Conservation (phyloP, 192 early-diverging fungal genomes). For the Thamnidium elegans region DNA sequence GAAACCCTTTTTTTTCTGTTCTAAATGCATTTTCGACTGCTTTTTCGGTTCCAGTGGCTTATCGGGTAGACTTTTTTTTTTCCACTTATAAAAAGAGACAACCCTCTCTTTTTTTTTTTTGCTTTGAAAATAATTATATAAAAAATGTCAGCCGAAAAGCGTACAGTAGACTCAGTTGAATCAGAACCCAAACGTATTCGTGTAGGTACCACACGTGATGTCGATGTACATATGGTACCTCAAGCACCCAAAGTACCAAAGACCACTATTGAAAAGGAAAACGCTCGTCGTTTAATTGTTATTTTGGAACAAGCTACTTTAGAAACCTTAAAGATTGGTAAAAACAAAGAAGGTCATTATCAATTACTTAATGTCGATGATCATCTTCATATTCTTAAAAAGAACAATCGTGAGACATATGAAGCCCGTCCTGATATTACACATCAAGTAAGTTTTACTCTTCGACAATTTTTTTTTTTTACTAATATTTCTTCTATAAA, state of each 20-base stretch:
- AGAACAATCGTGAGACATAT: constrained; percentile 72
- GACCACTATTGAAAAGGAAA: constrained; percentile 68
- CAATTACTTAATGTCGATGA: constrained; percentile 97
- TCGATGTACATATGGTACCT: constrained; percentile 53
- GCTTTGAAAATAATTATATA: background rate
- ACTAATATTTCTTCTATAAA: background rate
- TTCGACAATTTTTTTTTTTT: too few species aligned
- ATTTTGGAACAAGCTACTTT: constrained; percentile 88
- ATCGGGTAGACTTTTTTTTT: background rate
- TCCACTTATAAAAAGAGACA: background rate
- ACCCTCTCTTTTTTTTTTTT: too few species aligned
- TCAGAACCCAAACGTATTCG: constrained; percentile 31
- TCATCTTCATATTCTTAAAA: constrained; percentile 85
- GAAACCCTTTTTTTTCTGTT: background rate
- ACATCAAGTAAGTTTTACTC: constrained; percentile 75
- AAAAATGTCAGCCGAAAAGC: background rate
- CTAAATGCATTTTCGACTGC: background rate
- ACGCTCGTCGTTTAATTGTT: constrained; percentile 84
- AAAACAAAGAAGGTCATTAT: constrained; percentile 73
- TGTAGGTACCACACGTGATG: constrained; percentile 27
- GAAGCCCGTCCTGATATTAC: constrained; percentile 93
- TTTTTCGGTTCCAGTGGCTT: background rate
- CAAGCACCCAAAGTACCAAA: constrained; percentile 80
- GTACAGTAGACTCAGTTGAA: constrained; percentile 5
- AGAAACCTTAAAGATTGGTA: constrained; percentile 88